Conservation (phyloP, 257 asterid species). For the Perilla frutescens region DNA sequence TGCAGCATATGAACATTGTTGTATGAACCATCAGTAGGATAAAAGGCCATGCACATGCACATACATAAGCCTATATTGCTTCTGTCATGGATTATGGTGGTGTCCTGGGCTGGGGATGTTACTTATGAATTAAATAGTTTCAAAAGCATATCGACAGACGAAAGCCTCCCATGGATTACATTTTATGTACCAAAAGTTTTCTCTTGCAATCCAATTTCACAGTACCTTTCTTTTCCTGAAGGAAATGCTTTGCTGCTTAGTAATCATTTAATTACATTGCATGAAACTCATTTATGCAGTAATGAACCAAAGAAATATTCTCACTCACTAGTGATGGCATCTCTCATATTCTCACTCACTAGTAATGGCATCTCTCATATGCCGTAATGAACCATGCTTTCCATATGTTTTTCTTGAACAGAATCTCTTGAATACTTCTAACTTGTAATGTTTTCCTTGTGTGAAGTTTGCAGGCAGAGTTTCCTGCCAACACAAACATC, state of each 20-base stretch:
- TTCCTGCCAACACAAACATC: conserved; percentile 98
- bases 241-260: conserved; percentile 6
- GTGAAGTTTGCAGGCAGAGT: conserved; percentile 81
- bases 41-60: background rate
- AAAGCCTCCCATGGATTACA: background rate
- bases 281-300: background rate
- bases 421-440: conserved; percentile 40
- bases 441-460: conserved; percentile 44
- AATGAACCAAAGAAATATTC: conserved; percentile 19
- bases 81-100: conserved; percentile 5
- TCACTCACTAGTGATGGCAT: conserved; percentile 26
- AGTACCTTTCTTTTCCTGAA: background rate
- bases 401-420: conserved; percentile 25
- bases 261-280: background rate
- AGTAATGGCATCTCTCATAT: conserved; percentile 20
- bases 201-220: background rate
- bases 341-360: background rate
- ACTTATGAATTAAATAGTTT: background rate
- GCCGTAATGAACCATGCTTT: conserved; percentile 14
- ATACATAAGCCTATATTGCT: conserved; percentile 2
- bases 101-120: background rate
- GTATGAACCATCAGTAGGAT: background rate
- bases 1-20: background rate
- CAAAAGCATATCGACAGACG: background rate
- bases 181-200: background rate